phyloP scores from a whole-genome alignment of 2,329 filamentous ascomycete genomes.

The Thelonectria rubi region DNA sequence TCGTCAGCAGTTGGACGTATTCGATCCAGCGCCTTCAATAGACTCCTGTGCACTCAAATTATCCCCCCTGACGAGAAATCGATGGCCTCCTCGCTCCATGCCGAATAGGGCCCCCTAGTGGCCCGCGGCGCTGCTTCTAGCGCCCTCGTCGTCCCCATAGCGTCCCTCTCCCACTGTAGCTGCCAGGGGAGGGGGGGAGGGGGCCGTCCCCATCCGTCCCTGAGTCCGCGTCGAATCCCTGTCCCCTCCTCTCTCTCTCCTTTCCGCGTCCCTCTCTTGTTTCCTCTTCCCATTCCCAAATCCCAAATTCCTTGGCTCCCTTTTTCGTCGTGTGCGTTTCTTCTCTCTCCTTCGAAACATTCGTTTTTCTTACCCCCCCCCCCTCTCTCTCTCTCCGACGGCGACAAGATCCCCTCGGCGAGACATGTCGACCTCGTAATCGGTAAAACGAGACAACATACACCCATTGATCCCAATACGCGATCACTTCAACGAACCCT shows the following conservation, averaged over 20 bases:
- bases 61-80: not conserved
- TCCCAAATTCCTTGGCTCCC: too few species aligned
- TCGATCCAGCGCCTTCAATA: too few species aligned
- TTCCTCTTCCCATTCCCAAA: not conserved
- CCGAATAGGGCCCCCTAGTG: not conserved
- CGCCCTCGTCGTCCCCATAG: not conserved
- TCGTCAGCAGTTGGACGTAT: too few species aligned
- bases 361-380: too few species aligned
- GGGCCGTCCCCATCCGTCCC: too few species aligned
- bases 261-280: not conserved
- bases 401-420: not conserved
- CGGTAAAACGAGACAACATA: not conserved
- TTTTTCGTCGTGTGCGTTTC: too few species aligned
- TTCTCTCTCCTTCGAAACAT: conserved; percentile 1
- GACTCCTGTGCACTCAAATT: too few species aligned
- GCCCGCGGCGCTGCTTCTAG: not conserved
- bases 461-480: not conserved
- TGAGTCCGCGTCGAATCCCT: too few species aligned
- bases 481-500: not conserved
- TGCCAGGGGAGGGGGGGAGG: too few species aligned
- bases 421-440: too few species aligned
- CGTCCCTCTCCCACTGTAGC: not conserved
- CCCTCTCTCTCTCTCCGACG: not conserved
- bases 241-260: too few species aligned
- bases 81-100: not conserved